These are phyloP conservation scores for Stramenopiles sp. DNA, from an alignment of 352 stramenopile species.

Conservation along the genomic window DNA sequence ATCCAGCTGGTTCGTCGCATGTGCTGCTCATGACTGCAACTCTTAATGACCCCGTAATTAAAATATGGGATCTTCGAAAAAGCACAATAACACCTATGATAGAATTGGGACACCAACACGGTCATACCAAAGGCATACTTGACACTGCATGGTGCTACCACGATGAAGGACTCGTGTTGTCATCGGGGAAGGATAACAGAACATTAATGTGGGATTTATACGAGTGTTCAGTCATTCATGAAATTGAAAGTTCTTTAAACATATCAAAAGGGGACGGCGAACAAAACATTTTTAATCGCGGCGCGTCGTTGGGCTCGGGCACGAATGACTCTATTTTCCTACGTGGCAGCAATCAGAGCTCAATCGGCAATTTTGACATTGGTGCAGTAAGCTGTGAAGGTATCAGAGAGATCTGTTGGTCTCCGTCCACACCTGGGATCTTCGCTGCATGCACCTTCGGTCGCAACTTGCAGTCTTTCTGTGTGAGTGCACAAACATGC, in stretches of 20 bases:
- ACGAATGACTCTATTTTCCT: too few relatives aligned
- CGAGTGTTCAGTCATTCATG: too few relatives aligned
- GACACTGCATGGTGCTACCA: constrained; percentile 90
- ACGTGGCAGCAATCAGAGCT: too few relatives aligned
- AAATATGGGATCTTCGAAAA: constrained; percentile 92
- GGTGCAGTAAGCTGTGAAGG: too few relatives aligned
- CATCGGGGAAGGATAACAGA: constrained; percentile 89
- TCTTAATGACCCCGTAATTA: constrained; percentile 80
- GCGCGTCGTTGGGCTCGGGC: too few relatives aligned
- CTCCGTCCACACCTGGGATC: constrained; percentile 73
- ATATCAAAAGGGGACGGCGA: too few relatives aligned
- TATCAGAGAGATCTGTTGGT: too few relatives aligned
- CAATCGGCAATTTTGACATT: too few relatives aligned
- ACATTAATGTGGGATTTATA: constrained; percentile 94
- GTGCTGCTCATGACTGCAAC: constrained; percentile 68
- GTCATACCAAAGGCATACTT: constrained; percentile 82
- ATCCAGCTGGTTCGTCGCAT: constrained; percentile 88
- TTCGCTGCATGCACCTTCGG: constrained; percentile 87
- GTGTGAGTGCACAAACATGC: constrained; percentile 31
- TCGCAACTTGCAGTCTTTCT: constrained; percentile 84
- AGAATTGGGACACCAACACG: constrained; percentile 77
- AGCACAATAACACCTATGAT: constrained; percentile 85
- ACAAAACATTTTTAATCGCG: too few relatives aligned
- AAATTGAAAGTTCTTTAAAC: too few relatives aligned
- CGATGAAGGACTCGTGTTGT: constrained; percentile 66